Base-by-base conservation (phyloP, 345 rosid genomes). In the Sonneratia caseolaris region DNA sequence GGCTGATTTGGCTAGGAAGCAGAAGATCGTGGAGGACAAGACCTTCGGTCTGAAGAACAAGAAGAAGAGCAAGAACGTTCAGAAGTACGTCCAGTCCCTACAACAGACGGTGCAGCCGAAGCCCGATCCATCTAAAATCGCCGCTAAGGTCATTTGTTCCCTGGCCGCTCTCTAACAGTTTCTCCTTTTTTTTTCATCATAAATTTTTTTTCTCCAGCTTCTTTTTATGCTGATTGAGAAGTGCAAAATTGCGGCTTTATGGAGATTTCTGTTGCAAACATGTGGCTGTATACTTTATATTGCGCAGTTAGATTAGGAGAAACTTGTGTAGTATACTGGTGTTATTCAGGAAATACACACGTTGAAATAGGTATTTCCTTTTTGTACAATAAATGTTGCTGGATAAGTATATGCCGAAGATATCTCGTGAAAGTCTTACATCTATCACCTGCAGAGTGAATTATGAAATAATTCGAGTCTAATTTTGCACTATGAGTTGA, bases 11-110 rank as follows among this genome's bases (percentile, higher is more conserved):
- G 90, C 97, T 76, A 91, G 89, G 85, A 93, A 93, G 86, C 97
- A 91, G 82, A 93, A 93, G 82, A 62, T 88, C 72, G 94, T 91
- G 36, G 98, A 93, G 80, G 98, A 91, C 86, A 93, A 88, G 81
- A 93, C 97, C 2, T 93, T 93, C 72, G 98, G 98, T 1, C 81
- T 91, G 76, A 93, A 93, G 78, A 91, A 93, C 82, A 93, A 93
- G 81, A 93, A 89, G 80, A 93, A 91, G 88, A 91, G 96, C 77
- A 93, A 93, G 79, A 93, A 85, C 76, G 98, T 93, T 68, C 98
- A 93, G 76, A 91, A 93, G 75, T 93, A 93, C 64, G 96, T 93
- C 40, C 98, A 93, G 79, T 82, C 65, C 74, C 94, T 93, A 80
- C 79, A 93, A 74, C 96, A 88, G 79, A 69, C 86, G 69, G 97